Evolutionary conservation across 2,329 filamentous ascomycete genomes (phyloP), one percentile per base, ranked within the genome.

Genomic region (Fusarium caatingaense): DNA sequence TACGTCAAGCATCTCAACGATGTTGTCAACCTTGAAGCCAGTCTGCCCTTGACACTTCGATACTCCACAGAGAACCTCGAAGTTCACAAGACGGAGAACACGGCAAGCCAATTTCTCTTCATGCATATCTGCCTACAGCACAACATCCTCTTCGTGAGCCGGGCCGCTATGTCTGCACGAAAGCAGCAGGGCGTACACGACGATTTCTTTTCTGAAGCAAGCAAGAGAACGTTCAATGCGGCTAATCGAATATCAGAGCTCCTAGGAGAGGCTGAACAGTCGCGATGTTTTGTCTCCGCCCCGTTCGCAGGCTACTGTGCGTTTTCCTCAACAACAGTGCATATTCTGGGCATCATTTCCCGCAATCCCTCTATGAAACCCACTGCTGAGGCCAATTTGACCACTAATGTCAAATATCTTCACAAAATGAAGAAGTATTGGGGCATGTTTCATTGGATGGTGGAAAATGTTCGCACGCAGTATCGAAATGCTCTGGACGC

Each of bases 361-460:
- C 93, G 93, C 67, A 94, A 97, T 70, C 83, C 89, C 16, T 83
- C 88, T 13, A 86, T 97, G 51, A 93, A 97, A 78, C 86, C 88
- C 15, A 87, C 88, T 11, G 93, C 93, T 11, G 97, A 97, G 81
- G 89, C 90, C 69, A 94, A 97, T 75, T 84, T 98, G 18, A 90
- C 92, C 2, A 92, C 91, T 69, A 98, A 97, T 71, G 92, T 98
- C 74, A 93, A 92, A 76, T 98, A 96, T 74, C 82, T 99, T 46
- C 91, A 92, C 57, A 96, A 93, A 80, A 97, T 98, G 93, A 98
- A 97, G 84, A 93, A 93, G 64, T 94, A 96, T 76, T 99, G 96
- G 96, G 96, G 95, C 64, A 97, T 98, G 92, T 98, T 98, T 77
- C 93, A 97, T 78, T 98, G 94, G 82, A 94, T 98, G 87, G 91